A percentile compares a stretch with the other conserved stretches of the same genome.
These are phyloP conservation scores for Boletus insuetus DNA, from an alignment of 768 basidiomycete species.

Conservation along the genomic window DNA sequence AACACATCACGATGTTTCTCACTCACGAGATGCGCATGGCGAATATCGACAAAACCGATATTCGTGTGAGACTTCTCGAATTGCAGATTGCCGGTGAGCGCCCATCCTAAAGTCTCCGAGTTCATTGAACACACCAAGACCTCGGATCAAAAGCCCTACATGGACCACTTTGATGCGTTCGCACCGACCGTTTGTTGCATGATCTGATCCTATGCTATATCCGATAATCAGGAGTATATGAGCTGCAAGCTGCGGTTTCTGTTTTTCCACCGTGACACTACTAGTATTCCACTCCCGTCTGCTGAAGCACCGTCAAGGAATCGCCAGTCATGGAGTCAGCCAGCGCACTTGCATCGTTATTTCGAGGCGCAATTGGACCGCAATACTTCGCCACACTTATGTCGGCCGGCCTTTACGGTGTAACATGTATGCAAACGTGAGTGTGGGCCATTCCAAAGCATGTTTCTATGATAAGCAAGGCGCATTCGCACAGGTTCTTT, in stretches of 20 bases:
- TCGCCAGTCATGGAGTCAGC: neutral
- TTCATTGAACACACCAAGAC: too few species aligned
- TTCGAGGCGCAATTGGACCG: neutral
- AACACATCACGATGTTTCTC: too few species aligned
- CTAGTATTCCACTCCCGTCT: too few species aligned
- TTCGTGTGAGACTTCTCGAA: too few species aligned
- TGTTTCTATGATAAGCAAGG: neutral
- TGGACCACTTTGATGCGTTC: too few species aligned
- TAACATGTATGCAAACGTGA: conserved; percentile 14
- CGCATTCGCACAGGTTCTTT: neutral
- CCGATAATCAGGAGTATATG: neutral
- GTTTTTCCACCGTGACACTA: neutral
- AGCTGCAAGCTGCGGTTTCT: neutral
- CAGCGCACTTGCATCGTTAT: neutral
- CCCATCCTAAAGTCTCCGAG: too few species aligned
- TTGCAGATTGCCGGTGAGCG: too few species aligned
- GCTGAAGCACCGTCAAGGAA: neutral
- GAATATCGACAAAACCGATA: too few species aligned
- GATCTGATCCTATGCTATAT: neutral
- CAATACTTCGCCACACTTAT: neutral
- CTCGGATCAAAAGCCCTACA: too few species aligned
- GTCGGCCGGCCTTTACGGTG: neutral
- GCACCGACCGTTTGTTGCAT: too few species aligned
- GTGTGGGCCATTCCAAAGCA: neutral
- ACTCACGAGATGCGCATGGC: too few species aligned